phyloP scores from a whole-genome alignment of 2,329 filamentous ascomycete species.

The Stylonectria norvegica region DNA sequence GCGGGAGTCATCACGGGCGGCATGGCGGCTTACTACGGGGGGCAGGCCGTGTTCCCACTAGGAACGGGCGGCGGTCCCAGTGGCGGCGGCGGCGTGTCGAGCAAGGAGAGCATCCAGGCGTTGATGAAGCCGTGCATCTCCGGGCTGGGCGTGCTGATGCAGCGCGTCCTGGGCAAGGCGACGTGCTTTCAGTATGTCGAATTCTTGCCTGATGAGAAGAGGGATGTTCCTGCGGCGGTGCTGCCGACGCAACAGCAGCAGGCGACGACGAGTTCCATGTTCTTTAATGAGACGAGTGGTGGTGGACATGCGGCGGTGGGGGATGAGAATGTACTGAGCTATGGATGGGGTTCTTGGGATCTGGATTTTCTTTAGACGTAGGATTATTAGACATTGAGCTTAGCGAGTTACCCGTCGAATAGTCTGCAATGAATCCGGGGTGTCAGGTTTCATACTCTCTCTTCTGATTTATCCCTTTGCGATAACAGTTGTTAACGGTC shows the following conservation, averaged over 20 bases:
- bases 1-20: constrained; percentile 15
- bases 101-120: constrained; percentile 17
- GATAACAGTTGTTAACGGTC: no score
- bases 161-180: constrained; percentile 33
- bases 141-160: constrained; percentile 27
- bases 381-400: no score
- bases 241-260: constrained; percentile 11
- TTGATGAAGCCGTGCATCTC: constrained; percentile 18
- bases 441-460: no score
- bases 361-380: constrained; percentile 28
- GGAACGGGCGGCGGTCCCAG: not conserved
- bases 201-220: constrained; percentile 17
- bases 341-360: constrained; percentile 27
- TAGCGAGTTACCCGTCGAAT: no score
- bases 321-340: constrained; percentile 20
- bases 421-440: no score
- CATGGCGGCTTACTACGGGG: constrained; percentile 16
- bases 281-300: constrained; percentile 16
- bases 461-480: no score
- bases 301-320: constrained; percentile 10
- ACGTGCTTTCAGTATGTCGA: constrained; percentile 28
- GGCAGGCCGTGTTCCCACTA: constrained; percentile 14
- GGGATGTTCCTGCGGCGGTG: constrained; percentile 4
- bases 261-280: constrained; percentile 17
- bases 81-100: constrained; percentile 1